phyloP scores from a whole-genome alignment of 208 protist species.

The Leishmania turanica region DNA sequence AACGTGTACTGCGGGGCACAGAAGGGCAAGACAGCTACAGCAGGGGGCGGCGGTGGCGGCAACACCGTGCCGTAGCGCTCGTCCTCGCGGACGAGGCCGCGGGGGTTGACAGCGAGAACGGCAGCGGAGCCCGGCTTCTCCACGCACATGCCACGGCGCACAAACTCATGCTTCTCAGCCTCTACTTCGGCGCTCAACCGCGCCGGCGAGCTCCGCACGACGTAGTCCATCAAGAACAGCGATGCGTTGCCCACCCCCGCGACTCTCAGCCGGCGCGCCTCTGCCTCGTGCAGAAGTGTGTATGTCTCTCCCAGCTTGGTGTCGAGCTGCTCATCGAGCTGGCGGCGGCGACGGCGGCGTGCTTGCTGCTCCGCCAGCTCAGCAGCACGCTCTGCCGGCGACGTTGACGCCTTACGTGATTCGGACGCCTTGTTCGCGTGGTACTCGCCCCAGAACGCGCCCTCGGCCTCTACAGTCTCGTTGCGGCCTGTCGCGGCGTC shows the following conservation, averaged over 20 bases:
- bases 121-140: constrained; percentile 38
- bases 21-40: constrained; percentile 73
- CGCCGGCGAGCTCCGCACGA: constrained; percentile 32
- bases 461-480: background rate
- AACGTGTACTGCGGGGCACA: constrained; percentile 72
- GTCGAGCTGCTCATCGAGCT: constrained; percentile 34
- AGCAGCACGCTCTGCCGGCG: background rate
- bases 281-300: constrained; percentile 24
- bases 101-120: constrained; percentile 64
- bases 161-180: constrained; percentile 58
- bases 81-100: constrained; percentile 48
- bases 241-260: constrained; percentile 44
- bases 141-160: constrained; percentile 63
- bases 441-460: background rate
- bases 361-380: background rate
- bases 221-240: constrained; percentile 55
- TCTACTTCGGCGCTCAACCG: constrained; percentile 25
- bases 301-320: constrained; percentile 20
- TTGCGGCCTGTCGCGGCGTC: background rate
- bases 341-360: constrained; percentile 4
- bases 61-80: constrained; percentile 41
- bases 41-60: constrained; percentile 41
- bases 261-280: constrained; percentile 24
- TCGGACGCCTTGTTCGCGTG: background rate
- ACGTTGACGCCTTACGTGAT: background rate